Evolutionary conservation across 345 rosid species (phyloP), one percentile per base, ranked within the genome.

Genomic region (Cardamine occulta): DNA sequence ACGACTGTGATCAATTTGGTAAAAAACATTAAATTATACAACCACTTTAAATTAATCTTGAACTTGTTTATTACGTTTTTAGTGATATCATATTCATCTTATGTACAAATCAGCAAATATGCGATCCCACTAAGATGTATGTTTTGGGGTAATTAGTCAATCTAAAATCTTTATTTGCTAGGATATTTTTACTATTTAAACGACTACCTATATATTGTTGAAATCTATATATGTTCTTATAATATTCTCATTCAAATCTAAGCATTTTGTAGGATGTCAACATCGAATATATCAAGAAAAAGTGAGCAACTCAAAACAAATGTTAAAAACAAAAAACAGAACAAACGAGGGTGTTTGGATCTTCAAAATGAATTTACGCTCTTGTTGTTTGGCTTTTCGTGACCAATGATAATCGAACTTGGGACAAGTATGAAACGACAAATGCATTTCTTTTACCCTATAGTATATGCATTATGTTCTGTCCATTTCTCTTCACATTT

Each of bases 341-440:
- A 66, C 54, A 58, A 55, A 56, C 17, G 57, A 47, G 26, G 11
- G 12, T 59, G 10, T 14, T 60, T 68, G 29, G 51, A 29, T 59
- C 28, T 61, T 37, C 51, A 56, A 49, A 61, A 37, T 13, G 14
- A 59, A 14, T 58, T 67, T 75, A 35, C 34, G 14, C 10, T 75
- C 56, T 75, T 68, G 37, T 45, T 68, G 34, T 60, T 68, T 68
- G 79, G 62, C 59, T 40, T 75, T 28, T 75, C 23, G 8, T 42
- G 19, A 67, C 55, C 45, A 26, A 67, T 59, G 60, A 14, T 44
- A 32, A 70, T 76, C 60, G 11, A 8, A 21, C 48, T 31, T 18
- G 9, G 49, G 69, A 61, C 80, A 76, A 76, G 12, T 62, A 62
- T 53, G 65, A 69, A 35, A 69, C 64, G 80, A 76, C 80, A 76